These are phyloP conservation scores for Penicillium canariense DNA, from an alignment of 495 filamentous ascomycete species.

Conservation along the genomic window DNA sequence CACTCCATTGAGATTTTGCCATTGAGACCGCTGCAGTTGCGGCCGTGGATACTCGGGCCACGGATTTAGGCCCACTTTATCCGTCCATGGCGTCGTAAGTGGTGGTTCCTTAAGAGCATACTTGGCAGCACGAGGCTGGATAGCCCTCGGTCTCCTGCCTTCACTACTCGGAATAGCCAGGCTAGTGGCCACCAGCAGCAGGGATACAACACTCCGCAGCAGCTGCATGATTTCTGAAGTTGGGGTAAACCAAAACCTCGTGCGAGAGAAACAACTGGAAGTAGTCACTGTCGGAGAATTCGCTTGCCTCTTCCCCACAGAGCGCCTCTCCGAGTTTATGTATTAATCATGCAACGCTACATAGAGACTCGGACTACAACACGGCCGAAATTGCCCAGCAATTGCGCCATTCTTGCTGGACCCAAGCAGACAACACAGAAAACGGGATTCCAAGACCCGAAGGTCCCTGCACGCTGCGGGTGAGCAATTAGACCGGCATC, in stretches of 20 bases:
- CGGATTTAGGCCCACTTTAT: conserved; percentile 57
- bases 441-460: conserved; percentile 6
- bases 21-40: conserved; percentile 53
- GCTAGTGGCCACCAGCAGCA: conserved; percentile 14
- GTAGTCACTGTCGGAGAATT: neutral
- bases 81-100: conserved; percentile 62
- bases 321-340: conserved; percentile 14
- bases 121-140: conserved; percentile 14
- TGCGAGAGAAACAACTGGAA: neutral
- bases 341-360: conserved; percentile 3
- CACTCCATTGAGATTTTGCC: conserved; percentile 64
- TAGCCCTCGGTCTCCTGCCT: neutral
- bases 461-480: conserved; percentile 7
- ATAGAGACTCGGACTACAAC: neutral
- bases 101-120: conserved; percentile 41
- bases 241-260: neutral
- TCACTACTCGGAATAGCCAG: conserved; percentile 16
- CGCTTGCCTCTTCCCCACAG: neutral
- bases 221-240: conserved; percentile 16
- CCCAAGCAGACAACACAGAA: neutral
- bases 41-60: conserved; percentile 70
- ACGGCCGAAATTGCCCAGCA: conserved; percentile 3
- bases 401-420: conserved; percentile 4
- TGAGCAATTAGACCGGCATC: conserved; percentile 3
- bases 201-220: conserved; percentile 9